A percentile compares a stretch with the other conserved stretches of the same genome.
These are phyloP conservation scores for Diversispora epigaea DNA, from an alignment of 192 early-diverging fungal species.

Conservation along the genomic window DNA sequence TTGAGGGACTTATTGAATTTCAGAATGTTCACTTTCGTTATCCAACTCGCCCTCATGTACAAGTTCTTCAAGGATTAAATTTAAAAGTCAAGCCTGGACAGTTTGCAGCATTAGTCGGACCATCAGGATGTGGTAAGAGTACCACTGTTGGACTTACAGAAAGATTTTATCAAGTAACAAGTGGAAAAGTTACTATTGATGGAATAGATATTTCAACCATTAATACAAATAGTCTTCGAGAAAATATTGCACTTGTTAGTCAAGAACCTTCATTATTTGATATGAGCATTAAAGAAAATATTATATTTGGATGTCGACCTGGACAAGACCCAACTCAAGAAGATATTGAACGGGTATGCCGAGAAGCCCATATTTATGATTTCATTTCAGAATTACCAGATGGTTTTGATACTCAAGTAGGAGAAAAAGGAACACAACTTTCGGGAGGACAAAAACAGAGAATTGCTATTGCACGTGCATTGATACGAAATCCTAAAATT, in stretches of 20 bases:
- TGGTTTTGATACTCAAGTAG: constrained; percentile 62
- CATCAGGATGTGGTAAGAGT: constrained; percentile 69
- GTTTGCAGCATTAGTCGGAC: constrained; percentile 77
- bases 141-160: constrained; percentile 64
- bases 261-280: constrained; percentile 43
- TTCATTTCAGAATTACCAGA: constrained; percentile 53
- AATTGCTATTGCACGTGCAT: constrained; percentile 71
- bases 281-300: constrained; percentile 49
- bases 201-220: constrained; percentile 45
- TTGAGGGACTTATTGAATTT: constrained; percentile 37
- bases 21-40: constrained; percentile 51
- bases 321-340: constrained; percentile 45
- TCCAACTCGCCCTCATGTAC: constrained; percentile 61
- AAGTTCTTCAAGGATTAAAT: constrained; percentile 56
- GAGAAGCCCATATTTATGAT: constrained; percentile 56
- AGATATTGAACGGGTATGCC: constrained; percentile 50
- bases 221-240: constrained; percentile 44
- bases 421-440: constrained; percentile 58
- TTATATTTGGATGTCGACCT: constrained; percentile 55
- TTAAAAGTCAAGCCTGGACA: constrained; percentile 59
- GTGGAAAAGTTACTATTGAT: constrained; percentile 47
- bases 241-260: constrained; percentile 53
- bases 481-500: constrained; percentile 66
- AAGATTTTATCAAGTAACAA: constrained; percentile 54
- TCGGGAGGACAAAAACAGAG: constrained; percentile 72